Evolutionary conservation across 2,329 filamentous ascomycete genomes (phyloP), one percentile per base, ranked within the genome.

Genomic region (Fulvia fulva): DNA sequence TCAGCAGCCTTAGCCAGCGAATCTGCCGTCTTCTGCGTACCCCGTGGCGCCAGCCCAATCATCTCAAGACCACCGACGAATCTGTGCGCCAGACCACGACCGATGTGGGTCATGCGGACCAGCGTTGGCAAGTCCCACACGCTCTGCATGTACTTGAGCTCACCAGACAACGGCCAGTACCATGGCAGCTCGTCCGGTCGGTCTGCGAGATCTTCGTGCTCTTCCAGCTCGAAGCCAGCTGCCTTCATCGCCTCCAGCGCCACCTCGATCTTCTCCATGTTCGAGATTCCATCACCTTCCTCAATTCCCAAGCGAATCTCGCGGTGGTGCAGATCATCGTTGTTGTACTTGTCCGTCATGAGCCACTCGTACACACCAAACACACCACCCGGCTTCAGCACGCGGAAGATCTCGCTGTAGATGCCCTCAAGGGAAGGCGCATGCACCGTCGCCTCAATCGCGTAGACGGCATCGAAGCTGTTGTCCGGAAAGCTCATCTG

Each of bases 291-390:
- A 71, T 97, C 88, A 70, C 94, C 94, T 73, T 91, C 87, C 81
- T 99, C 94, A 65, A 99, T 99, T 64, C 89, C 92, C 19, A 97
- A 86, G 64, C 94, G 90, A 71, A 97, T 94, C 73, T 90, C 85
- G 66, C 91, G 89, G 80, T 97, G 94, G 70, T 86, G 81, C 0
- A 90, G 76, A 81, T 97, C 91, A 60, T 88, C 81, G 73, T 96
- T 93, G 78, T 97, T 89, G 77, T 97, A 99, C 23, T 87, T 80
- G 63, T 97, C 92, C 6, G 92, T 97, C 94, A 99, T 97, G 71
- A 97, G 82, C 94, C 94, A 97, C 77, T 99, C 94, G 78, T 97
- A 99, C 53, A 97, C 93, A 72, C 93, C 94, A 69, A 97, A 99
- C 53, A 91, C 81, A 74, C 94, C 93, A 60, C 94, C 94, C 21